Conservation (phyloP, 805 yeast species). For the Candida pini region DNA sequence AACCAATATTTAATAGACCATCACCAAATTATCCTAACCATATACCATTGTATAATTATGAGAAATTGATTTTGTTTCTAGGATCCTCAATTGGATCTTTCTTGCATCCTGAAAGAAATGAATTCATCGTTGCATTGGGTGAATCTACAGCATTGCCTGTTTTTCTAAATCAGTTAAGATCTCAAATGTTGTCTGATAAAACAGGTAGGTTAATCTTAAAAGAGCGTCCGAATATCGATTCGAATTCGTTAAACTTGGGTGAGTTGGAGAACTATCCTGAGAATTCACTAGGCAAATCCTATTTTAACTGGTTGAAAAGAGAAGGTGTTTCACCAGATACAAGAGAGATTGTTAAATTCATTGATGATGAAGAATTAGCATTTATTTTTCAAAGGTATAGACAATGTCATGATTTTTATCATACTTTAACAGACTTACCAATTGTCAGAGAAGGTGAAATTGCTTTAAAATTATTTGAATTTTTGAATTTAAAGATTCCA, state of each 20-base stretch:
- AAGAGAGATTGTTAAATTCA: constrained; percentile 78
- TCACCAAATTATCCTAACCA: constrained; percentile 64
- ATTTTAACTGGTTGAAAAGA: constrained; percentile 71
- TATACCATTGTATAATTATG: constrained; percentile 63
- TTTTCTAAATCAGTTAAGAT: constrained; percentile 56
- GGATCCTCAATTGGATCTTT: constrained; percentile 77
- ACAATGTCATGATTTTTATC: constrained; percentile 96
- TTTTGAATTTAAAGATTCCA: constrained; percentile 86
- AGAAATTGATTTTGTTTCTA: constrained; percentile 55
- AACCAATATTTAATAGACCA: constrained; percentile 33
- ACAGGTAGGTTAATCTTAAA: constrained; percentile 72
- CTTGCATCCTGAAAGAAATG: constrained; percentile 70
- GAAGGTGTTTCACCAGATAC: constrained; percentile 95
- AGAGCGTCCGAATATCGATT: constrained; percentile 80
- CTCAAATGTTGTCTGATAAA: constrained; percentile 68
- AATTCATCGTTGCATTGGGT: constrained; percentile 76
- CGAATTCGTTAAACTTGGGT: constrained; percentile 60
- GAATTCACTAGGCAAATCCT: constrained; percentile 74
- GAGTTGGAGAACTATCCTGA: constrained; percentile 54
- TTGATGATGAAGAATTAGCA: constrained; percentile 86
- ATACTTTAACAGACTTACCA: constrained; percentile 85
- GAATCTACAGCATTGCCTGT: constrained; percentile 80
- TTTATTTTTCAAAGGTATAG: constrained; percentile 91
- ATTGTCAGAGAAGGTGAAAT: constrained; percentile 95
- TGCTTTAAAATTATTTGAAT: constrained; percentile 88